Conservation (phyloP, 1,284 basidiomycete genomes). For the Trichosporon sp. region DNA sequence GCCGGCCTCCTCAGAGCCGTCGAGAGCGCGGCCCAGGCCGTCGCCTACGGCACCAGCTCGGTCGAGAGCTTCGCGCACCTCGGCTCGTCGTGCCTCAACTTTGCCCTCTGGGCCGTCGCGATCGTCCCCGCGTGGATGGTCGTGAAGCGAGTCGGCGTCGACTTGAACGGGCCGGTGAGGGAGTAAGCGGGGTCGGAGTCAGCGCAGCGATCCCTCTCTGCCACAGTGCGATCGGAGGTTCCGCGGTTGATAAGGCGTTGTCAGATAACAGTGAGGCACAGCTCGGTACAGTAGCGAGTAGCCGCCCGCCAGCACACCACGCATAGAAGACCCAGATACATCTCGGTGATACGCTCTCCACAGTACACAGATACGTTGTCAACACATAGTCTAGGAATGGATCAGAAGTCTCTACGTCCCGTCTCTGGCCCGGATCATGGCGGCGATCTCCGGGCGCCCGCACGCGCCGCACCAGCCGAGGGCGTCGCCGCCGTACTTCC, state of each 20-base stretch:
- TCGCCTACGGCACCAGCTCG: slow-evolving; percentile 6
- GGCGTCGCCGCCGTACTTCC: background rate
- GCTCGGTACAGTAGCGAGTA: no score
- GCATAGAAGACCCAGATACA: background rate
- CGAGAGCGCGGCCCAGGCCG: slow-evolving; percentile 10
- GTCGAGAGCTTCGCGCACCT: slow-evolving; percentile 4
- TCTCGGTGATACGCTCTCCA: background rate
- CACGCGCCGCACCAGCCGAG: background rate
- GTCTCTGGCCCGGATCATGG: background rate
- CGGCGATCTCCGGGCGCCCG: background rate
- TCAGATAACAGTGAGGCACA: no score
- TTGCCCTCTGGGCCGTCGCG: slow-evolving; percentile 10
- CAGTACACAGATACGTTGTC: background rate
- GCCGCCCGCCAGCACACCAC: no score
- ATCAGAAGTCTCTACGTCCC: background rate
- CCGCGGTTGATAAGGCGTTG: no score
- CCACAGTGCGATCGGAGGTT: no score
- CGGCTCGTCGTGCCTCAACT: slow-evolving; percentile 10
- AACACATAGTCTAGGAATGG: background rate
- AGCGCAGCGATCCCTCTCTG: no score
- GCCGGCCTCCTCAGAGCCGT: slow-evolving; percentile 10
- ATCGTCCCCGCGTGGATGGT: slow-evolving; percentile 11
- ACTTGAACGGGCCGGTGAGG: background rate
- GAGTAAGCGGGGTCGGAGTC: background rate
- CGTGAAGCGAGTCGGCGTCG: slow-evolving; percentile 8